Percentiles rank a stretch among this genome's conserved stretches.
Evolutionary conservation across 495 filamentous ascomycete genomes (phyloP).

Genomic region (Amniculicola lignicola): DNA sequence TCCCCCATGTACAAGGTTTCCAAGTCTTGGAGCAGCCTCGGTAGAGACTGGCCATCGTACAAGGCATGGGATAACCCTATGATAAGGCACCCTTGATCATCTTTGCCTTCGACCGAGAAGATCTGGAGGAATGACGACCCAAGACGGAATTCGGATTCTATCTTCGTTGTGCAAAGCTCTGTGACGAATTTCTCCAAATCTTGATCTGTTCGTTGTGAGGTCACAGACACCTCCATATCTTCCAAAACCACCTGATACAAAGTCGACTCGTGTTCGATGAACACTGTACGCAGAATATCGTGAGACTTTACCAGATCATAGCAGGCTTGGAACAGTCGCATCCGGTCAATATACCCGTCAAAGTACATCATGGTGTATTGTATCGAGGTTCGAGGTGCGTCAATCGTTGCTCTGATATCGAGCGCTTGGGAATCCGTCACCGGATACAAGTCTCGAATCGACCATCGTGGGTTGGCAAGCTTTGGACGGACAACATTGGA

Average conservation of each 20-base stretch:
- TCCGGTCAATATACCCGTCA: too few relatives aligned
- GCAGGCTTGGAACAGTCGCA: constrained; percentile 18
- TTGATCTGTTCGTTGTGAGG: constrained; percentile 23
- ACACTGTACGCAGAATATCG: constrained; percentile 34
- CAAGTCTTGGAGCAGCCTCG: constrained; percentile 28
- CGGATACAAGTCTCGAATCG: constrained; percentile 30
- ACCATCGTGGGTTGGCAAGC: constrained; percentile 30
- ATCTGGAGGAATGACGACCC: constrained; percentile 32
- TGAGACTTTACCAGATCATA: constrained; percentile 26
- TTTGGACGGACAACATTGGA: too few relatives aligned
- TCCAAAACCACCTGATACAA: constrained; percentile 34
- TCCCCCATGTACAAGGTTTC: too few relatives aligned
- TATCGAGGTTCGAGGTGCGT: constrained; percentile 33
- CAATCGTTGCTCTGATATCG: constrained; percentile 28
- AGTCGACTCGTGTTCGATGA: constrained; percentile 22
- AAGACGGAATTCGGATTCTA: constrained; percentile 18
- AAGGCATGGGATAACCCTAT: constrained; percentile 33
- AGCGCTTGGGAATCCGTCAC: constrained; percentile 33
- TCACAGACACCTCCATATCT: constrained; percentile 28
- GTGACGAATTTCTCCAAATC: constrained; percentile 25
- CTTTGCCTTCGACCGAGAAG: constrained; percentile 29
- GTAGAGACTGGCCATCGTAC: constrained; percentile 33
- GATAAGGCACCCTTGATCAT: constrained; percentile 23
- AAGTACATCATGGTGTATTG: constrained; percentile 35
- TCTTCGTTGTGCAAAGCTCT: constrained; percentile 22